phyloP scores from a whole-genome alignment of 371 early-diverging fungal genomes.

The Modicella reniformis region DNA sequence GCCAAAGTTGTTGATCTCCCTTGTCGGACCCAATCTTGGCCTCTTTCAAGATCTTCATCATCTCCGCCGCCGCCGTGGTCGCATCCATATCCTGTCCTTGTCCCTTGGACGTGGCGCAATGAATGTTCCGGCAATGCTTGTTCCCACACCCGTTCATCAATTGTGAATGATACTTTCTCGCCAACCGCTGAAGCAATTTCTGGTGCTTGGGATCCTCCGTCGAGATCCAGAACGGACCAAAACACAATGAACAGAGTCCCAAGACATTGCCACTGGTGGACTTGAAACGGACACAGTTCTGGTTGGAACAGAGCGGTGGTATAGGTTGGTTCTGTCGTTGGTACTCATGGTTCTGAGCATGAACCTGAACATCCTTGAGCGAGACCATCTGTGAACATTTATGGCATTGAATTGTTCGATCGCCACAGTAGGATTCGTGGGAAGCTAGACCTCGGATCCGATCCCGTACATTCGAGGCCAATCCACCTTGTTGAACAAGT shows the following conservation, averaged over 20 bases:
- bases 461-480: slow-evolving; percentile 71
- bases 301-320: slow-evolving; percentile 77
- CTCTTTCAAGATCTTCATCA: slow-evolving; percentile 64
- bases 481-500: slow-evolving; percentile 73
- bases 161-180: slow-evolving; percentile 78
- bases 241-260: slow-evolving; percentile 79
- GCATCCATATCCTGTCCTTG: slow-evolving; percentile 64
- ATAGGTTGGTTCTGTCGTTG: slow-evolving; percentile 67
- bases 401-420: slow-evolving; percentile 82
- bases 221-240: slow-evolving; percentile 85
- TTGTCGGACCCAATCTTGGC: slow-evolving; percentile 30
- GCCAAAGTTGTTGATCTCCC: slow-evolving; percentile 54
- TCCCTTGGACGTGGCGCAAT: slow-evolving; percentile 77
- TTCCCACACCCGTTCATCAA: slow-evolving; percentile 82
- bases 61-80: slow-evolving; percentile 72
- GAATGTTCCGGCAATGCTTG: slow-evolving; percentile 75
- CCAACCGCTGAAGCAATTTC: slow-evolving; percentile 79
- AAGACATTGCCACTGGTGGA: slow-evolving; percentile 61
- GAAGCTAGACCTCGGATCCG: slow-evolving; percentile 70
- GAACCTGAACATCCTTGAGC: slow-evolving; percentile 82
- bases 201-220: slow-evolving; percentile 80
- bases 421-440: slow-evolving; percentile 90
- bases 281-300: slow-evolving; percentile 70
- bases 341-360: slow-evolving; percentile 78
- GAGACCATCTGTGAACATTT: slow-evolving; percentile 79